These are phyloP conservation scores for Salix suchowensis DNA, from an alignment of 345 rosid species.

Conservation along the genomic window DNA sequence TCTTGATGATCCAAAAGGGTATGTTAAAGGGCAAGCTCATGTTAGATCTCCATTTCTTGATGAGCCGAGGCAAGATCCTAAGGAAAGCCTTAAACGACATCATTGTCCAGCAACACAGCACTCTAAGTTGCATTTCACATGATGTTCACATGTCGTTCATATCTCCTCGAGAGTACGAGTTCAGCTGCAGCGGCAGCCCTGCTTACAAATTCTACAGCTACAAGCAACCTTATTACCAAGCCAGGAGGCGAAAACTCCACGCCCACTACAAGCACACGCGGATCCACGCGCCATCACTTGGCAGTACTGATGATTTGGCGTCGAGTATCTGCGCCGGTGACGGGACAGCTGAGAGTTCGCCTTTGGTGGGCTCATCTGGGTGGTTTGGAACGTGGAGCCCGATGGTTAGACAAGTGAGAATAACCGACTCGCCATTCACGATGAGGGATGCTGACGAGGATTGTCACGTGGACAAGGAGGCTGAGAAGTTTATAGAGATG, in stretches of 20 bases:
- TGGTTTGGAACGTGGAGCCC: constrained; percentile 18
- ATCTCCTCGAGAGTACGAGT: constrained; percentile 34
- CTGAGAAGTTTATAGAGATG: constrained; percentile 38
- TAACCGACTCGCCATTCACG: constrained; percentile 39
- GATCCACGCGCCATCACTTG: not conserved
- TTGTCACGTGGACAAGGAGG: constrained; percentile 32
- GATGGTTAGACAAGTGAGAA: constrained; percentile 24
- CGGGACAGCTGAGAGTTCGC: constrained; percentile 7
- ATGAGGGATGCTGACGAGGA: constrained; percentile 15
- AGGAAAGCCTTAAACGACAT: constrained; percentile 26
- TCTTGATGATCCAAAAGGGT: constrained; percentile 31
- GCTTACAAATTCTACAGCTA: constrained; percentile 3
- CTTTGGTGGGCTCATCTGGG: constrained; percentile 10
- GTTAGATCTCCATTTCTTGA: constrained; percentile 15
- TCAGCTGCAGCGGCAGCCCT: constrained; percentile 38
- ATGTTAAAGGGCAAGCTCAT: constrained; percentile 21
- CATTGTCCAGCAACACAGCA: constrained; percentile 18
- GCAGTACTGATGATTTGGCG: constrained; percentile 5
- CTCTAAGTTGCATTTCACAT: constrained; percentile 15
- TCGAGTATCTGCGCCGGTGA: not conserved
- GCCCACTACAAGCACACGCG: not conserved
- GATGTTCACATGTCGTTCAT: constrained; percentile 19
- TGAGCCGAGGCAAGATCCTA: constrained; percentile 32
- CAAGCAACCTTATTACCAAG: not conserved
- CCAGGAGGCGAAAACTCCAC: not conserved